A percentile compares a stretch with the other conserved stretches of the same genome.
These are phyloP conservation scores for Boletus rubroflammeus DNA, from an alignment of 768 basidiomycete genomes.

Conservation along the genomic window DNA sequence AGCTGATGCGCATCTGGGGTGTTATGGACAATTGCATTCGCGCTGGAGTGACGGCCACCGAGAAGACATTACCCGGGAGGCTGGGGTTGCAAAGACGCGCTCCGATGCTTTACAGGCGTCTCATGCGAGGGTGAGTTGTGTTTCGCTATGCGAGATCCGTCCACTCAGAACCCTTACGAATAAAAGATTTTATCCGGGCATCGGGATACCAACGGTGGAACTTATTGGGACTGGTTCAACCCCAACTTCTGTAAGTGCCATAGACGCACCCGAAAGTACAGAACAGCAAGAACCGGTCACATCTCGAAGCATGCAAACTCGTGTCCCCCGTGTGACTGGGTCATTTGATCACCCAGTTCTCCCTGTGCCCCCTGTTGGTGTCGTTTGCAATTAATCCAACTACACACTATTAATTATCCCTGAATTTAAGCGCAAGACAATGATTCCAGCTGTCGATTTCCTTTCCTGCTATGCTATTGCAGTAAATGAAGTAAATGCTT, in stretches of 20 bases:
- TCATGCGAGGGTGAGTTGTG: constrained; percentile 75
- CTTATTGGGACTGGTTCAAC: constrained; percentile 32
- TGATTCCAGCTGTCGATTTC: constrained; percentile 92
- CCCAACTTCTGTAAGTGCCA: constrained; percentile 14
- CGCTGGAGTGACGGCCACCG: constrained; percentile 75
- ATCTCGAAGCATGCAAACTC: constrained; percentile 9
- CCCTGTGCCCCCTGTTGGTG: constrained; percentile 76
- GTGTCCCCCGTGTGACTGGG: constrained; percentile 55
- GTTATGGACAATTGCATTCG: constrained; percentile 94
- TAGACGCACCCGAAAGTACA: constrained; percentile 23
- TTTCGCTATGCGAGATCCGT: background rate
- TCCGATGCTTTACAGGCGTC: constrained; percentile 81
- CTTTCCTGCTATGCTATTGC: constrained; percentile 92
- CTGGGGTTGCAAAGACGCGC: constrained; percentile 77
- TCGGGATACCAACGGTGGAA: constrained; percentile 35
- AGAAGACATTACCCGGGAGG: constrained; percentile 83
- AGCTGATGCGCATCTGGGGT: constrained; percentile 76
- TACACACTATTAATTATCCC: background rate
- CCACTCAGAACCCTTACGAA: constrained; percentile 21
- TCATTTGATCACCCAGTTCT: constrained; percentile 75
- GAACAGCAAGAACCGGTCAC: constrained; percentile 4
- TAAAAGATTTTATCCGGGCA: constrained; percentile 50
- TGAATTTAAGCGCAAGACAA: constrained; percentile 62
- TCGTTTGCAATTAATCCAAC: background rate
- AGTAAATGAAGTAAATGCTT: constrained; percentile 93